Conservation (phyloP, 768 basidiomycete species). For the Brasilioporus rufonigricans region DNA sequence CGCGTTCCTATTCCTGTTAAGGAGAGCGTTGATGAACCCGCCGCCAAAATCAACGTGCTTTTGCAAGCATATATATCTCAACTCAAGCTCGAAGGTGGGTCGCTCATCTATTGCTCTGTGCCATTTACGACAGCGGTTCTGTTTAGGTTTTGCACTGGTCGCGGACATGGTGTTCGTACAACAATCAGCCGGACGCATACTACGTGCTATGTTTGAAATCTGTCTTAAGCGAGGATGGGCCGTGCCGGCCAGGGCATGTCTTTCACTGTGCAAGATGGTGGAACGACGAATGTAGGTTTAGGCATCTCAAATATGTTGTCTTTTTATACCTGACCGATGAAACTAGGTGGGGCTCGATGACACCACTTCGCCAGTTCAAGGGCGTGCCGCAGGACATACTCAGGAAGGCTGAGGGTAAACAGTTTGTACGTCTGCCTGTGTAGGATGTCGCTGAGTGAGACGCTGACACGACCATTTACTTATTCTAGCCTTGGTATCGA, state of each 20-base stretch:
- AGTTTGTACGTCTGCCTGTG: constrained; percentile 66
- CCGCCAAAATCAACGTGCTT: constrained; percentile 91
- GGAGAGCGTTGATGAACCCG: constrained; percentile 93
- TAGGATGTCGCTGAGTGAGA: not conserved
- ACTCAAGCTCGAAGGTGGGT: constrained; percentile 4
- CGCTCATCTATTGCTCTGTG: not conserved
- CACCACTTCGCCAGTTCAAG: constrained; percentile 93
- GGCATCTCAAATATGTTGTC: not conserved
- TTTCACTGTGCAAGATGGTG: constrained; percentile 96
- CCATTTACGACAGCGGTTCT: not conserved
- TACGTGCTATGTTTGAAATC: constrained; percentile 4
- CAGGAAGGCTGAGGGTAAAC: constrained; percentile 92
- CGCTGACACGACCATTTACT: not conserved
- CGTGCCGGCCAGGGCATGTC: constrained; percentile 82
- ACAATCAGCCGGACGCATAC: constrained; percentile 82
- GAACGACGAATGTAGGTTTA: constrained; percentile 71
- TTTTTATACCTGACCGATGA: not conserved
- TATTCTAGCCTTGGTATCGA: constrained; percentile 84
- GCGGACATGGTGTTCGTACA: constrained; percentile 90
- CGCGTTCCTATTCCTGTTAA: constrained; percentile 76
- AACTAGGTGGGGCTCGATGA: constrained; percentile 94
- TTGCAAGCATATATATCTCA: constrained; percentile 2
- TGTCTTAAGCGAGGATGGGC: constrained; percentile 88
- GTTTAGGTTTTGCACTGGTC: constrained; percentile 1
- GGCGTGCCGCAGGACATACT: constrained; percentile 83